Conservation (phyloP, 2,329 filamentous ascomycete species). For the Bipolaris gigantea region DNA sequence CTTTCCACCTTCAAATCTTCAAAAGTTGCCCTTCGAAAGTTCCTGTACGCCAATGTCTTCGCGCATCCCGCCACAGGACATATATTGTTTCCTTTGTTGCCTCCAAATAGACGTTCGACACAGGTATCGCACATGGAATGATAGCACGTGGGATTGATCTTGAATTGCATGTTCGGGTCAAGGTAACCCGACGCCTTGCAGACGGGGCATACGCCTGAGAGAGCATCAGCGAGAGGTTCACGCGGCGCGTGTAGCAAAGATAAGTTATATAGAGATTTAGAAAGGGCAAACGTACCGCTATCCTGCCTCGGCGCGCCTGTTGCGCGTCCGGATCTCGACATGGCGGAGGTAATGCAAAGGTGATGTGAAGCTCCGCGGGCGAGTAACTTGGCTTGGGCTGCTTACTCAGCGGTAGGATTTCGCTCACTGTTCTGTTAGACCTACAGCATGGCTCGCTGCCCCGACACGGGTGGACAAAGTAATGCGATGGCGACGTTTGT, state of each 20-base stretch:
- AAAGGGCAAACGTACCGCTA: slow-evolving; percentile 44
- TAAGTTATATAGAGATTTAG: slow-evolving; percentile 33
- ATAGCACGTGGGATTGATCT: slow-evolving; percentile 98
- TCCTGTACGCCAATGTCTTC: slow-evolving; percentile 80
- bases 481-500: neutral
- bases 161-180: slow-evolving; percentile 90
- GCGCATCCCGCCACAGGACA: slow-evolving; percentile 90
- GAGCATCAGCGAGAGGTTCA: slow-evolving; percentile 29
- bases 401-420: slow-evolving; percentile 19
- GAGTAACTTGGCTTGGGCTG: neutral
- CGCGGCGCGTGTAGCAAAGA: slow-evolving; percentile 29
- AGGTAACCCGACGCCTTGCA: slow-evolving; percentile 97
- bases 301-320: slow-evolving; percentile 40
- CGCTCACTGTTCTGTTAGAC: neutral
- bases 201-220: slow-evolving; percentile 82
- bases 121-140: slow-evolving; percentile 98
- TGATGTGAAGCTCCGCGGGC: neutral
- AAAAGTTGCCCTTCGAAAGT: slow-evolving; percentile 88
- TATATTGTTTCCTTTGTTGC: slow-evolving; percentile 80
- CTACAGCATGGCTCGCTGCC: neutral
- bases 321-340: slow-evolving; percentile 41
- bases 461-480: neutral
- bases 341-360: slow-evolving; percentile 25
- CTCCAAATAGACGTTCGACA: slow-evolving; percentile 81
- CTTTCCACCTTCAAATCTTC: slow-evolving; percentile 84